Conservation (phyloP, 495 filamentous ascomycete genomes). For the Tuber indicum region DNA sequence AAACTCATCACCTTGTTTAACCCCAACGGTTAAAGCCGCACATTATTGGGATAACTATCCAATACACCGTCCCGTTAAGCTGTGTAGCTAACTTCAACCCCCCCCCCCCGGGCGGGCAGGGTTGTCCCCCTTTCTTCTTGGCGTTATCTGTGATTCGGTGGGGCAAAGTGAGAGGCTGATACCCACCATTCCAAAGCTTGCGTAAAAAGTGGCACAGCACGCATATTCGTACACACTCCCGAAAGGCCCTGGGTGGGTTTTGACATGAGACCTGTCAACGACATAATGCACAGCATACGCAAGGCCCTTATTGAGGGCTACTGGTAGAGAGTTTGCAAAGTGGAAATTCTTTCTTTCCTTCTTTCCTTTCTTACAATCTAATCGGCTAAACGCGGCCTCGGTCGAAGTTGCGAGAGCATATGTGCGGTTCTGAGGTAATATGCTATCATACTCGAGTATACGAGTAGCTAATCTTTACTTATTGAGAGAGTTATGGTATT, state of each 20-base stretch:
- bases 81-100: not conserved
- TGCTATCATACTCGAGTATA: not conserved
- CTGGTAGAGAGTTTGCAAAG: not conserved
- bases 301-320: not conserved
- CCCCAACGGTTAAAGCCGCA: not conserved
- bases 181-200: not conserved
- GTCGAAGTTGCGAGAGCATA: not conserved
- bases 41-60: not conserved
- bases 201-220: not conserved
- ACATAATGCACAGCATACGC: not conserved
- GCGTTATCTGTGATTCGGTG: not conserved
- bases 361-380: not conserved
- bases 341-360: not conserved
- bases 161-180: not conserved
- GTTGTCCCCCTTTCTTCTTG: not conserved
- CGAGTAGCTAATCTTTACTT: not conserved
- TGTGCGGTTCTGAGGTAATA: not conserved
- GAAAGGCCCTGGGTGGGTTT: not conserved
- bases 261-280: not conserved
- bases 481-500: not conserved
- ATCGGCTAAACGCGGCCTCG: not conserved
- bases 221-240: not conserved
- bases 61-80: not conserved
- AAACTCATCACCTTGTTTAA: not conserved
- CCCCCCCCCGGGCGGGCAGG: not conserved